Percentiles rank a stretch among this genome's conserved stretches.
phyloP scores from a whole-genome alignment of 2,329 filamentous ascomycete genomes.

The Aspergillus floridensis region DNA sequence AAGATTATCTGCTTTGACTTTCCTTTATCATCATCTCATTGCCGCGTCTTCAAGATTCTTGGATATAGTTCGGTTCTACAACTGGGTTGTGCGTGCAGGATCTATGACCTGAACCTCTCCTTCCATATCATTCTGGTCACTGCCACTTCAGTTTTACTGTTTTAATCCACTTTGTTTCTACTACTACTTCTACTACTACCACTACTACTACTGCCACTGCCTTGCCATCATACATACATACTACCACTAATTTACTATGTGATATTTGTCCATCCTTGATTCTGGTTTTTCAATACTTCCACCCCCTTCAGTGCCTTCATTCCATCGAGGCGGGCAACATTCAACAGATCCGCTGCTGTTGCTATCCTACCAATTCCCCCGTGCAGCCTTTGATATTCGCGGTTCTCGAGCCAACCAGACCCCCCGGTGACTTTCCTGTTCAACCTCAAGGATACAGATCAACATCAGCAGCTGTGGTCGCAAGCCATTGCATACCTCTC shows the following conservation, averaged over 20 bases:
- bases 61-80: conserved; percentile 17
- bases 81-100: conserved; percentile 20
- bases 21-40: conserved; percentile 16
- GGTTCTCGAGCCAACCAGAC: conserved; percentile 1
- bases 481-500: neutral
- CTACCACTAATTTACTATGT: conserved; percentile 10
- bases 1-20: conserved; percentile 18
- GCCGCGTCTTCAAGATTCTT: conserved; percentile 19
- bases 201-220: conserved; percentile 8
- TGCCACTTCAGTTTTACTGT: neutral
- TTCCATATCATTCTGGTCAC: conserved; percentile 16
- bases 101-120: conserved; percentile 15
- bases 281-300: conserved; percentile 54
- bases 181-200: conserved; percentile 12
- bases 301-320: conserved; percentile 42
- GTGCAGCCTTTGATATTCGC: conserved; percentile 13
- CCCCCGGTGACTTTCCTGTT: neutral
- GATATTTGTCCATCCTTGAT: conserved; percentile 34
- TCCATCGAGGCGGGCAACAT: conserved; percentile 28
- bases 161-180: neutral
- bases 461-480: neutral
- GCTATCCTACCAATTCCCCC: conserved; percentile 19
- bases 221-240: conserved; percentile 9
- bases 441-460: neutral
- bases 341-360: conserved; percentile 25